Percentiles rank a stretch among this genome's conserved stretches.
These are phyloP conservation scores for Dothideomycetidae sp. DNA, from an alignment of 2,329 filamentous ascomycete species.

Conservation along the genomic window DNA sequence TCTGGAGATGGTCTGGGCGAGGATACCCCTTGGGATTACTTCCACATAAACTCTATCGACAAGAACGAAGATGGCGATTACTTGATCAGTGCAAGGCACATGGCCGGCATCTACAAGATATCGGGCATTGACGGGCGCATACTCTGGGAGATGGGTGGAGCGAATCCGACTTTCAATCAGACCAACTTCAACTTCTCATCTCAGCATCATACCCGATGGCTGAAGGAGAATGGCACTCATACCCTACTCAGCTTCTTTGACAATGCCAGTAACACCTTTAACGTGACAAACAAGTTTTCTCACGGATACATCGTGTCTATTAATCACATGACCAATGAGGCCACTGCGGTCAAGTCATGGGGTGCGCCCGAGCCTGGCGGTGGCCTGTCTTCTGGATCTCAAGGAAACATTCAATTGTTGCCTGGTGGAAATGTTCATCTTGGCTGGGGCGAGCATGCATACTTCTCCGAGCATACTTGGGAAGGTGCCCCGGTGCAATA, in stretches of 20 bases:
- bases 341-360: slow-evolving; percentile 33
- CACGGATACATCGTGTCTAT: slow-evolving; percentile 35
- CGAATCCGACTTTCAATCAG: slow-evolving; percentile 31
- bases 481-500: slow-evolving; percentile 42
- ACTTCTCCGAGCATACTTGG: slow-evolving; percentile 30
- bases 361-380: slow-evolving; percentile 32
- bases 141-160: slow-evolving; percentile 38
- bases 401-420: slow-evolving; percentile 41
- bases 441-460: slow-evolving; percentile 38
- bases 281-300: slow-evolving; percentile 24
- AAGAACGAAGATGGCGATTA: slow-evolving; percentile 37
- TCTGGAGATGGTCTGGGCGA: slow-evolving; percentile 34
- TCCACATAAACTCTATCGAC: slow-evolving; percentile 41
- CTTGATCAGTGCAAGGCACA: slow-evolving; percentile 34
- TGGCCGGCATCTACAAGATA: slow-evolving; percentile 34
- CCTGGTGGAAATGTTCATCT: slow-evolving; percentile 41
- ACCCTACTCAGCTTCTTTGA: slow-evolving; percentile 41
- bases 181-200: slow-evolving; percentile 37
- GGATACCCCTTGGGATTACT: slow-evolving; percentile 39
- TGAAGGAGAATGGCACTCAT: slow-evolving; percentile 31
- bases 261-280: slow-evolving; percentile 37
- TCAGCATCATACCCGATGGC: slow-evolving; percentile 40
- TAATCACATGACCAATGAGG: slow-evolving; percentile 31
- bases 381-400: slow-evolving; percentile 36
- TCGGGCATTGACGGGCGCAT: slow-evolving; percentile 33